phyloP scores from a whole-genome alignment of 805 yeast species.

The Zygosaccharomyces bailii region DNA sequence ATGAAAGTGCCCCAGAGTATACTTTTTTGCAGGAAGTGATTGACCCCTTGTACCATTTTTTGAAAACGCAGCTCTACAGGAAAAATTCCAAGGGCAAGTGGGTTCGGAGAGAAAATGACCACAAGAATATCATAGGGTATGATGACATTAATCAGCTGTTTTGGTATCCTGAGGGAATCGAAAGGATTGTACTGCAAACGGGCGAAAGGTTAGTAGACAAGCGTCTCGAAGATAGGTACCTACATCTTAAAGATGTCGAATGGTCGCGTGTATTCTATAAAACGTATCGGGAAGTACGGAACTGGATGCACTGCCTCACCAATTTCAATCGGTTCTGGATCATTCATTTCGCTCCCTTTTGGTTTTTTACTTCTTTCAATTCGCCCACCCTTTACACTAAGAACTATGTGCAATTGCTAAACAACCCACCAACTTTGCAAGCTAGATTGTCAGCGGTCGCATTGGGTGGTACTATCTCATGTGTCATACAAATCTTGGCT shows the following conservation, averaged over 20 bases:
- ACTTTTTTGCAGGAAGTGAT: slow-evolving; percentile 64
- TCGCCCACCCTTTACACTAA: slow-evolving; percentile 64
- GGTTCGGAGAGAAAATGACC: slow-evolving; percentile 67
- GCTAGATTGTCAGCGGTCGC: slow-evolving; percentile 57
- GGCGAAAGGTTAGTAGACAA: slow-evolving; percentile 50
- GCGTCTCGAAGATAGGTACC: slow-evolving; percentile 54
- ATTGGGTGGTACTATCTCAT: slow-evolving; percentile 62
- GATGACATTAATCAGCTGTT: slow-evolving; percentile 88
- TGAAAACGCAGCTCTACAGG: slow-evolving; percentile 64
- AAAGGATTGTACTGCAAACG: slow-evolving; percentile 47
- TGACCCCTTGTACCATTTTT: slow-evolving; percentile 67
- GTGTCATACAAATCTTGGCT: slow-evolving; percentile 53
- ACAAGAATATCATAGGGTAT: slow-evolving; percentile 70
- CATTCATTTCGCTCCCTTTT: slow-evolving; percentile 66
- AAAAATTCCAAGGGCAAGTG: slow-evolving; percentile 47
- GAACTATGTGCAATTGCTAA: slow-evolving; percentile 48
- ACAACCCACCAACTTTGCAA: slow-evolving; percentile 60
- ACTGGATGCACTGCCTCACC: slow-evolving; percentile 70
- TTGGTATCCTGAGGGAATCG: slow-evolving; percentile 75
- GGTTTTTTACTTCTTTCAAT: slow-evolving; percentile 72
- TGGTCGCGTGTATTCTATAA: slow-evolving; percentile 72
- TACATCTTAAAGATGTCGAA: slow-evolving; percentile 47
- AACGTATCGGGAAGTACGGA: slow-evolving; percentile 70
- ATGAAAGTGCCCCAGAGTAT: slow-evolving; percentile 37
- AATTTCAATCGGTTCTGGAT: slow-evolving; percentile 81